These are phyloP conservation scores for Zoysia japonica DNA, from an alignment of 176 grass and related monocot genomes.

Conservation along the genomic window DNA sequence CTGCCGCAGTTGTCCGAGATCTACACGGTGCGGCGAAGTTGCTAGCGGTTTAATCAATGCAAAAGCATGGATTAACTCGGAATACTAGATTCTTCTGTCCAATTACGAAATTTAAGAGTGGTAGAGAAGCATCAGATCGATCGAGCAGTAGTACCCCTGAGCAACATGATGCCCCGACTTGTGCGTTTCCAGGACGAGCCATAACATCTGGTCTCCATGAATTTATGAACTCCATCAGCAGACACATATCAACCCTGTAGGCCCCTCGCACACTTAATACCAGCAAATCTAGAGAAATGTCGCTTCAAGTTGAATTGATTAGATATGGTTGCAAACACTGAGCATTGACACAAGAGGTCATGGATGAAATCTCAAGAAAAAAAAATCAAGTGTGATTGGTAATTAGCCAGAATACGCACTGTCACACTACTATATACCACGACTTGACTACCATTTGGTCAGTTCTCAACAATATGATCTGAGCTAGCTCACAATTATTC, in stretches of 20 bases:
- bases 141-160: conserved; percentile 19
- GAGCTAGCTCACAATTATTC: not conserved
- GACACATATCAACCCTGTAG: conserved; percentile 40
- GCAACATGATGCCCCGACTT: not conserved
- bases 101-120: not conserved
- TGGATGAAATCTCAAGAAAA: too few species aligned
- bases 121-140: not conserved
- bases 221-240: conserved; percentile 49
- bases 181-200: conserved; percentile 38
- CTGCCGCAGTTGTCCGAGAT: not conserved
- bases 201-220: conserved; percentile 23
- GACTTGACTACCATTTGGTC: not conserved
- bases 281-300: not conserved
- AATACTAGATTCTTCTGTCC: not conserved
- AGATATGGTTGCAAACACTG: too few species aligned
- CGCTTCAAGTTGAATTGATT: not conserved
- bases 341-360: too few species aligned
- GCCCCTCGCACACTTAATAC: conserved; percentile 26
- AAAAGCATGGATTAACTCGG: not conserved
- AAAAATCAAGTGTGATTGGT: too few species aligned
- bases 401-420: too few species aligned
- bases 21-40: conserved; percentile 3
- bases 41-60: conserved; percentile 24
- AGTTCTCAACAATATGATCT: not conserved
- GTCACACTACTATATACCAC: not conserved